phyloP scores from a whole-genome alignment of 345 rosid genomes.

The Eucalyptus marginata region DNA sequence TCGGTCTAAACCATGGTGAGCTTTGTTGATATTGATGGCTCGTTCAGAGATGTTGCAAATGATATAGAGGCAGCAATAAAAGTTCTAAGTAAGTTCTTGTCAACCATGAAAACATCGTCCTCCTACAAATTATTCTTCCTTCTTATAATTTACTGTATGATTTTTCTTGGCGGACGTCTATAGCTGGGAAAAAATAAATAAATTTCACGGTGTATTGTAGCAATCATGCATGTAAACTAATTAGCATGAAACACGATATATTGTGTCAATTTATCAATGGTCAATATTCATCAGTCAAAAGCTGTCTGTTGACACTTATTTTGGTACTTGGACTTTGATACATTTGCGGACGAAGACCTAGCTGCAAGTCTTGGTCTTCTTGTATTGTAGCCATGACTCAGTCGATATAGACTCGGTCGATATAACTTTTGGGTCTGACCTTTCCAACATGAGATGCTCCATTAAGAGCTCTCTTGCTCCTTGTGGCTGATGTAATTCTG shows the following conservation, averaged over 20 bases:
- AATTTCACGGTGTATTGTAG: not conserved
- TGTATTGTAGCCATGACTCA: not conserved
- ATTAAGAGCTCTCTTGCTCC: not conserved
- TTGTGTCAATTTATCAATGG: too few relatives aligned
- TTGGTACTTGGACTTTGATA: not conserved
- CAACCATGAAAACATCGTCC: not conserved
- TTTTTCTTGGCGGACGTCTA: not conserved
- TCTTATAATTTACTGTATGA: too few relatives aligned
- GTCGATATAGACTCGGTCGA: too few relatives aligned
- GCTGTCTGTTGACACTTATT: too few relatives aligned
- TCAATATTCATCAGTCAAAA: too few relatives aligned
- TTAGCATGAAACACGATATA: fast-evolving
- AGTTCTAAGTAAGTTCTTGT: not conserved
- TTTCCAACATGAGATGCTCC: not conserved
- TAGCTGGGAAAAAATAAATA: not conserved
- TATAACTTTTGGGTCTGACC: not conserved
- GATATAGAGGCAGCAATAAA: too few relatives aligned
- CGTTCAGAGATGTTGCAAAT: not conserved
- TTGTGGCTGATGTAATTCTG: not conserved
- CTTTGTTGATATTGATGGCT: not conserved
- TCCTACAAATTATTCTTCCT: too few relatives aligned
- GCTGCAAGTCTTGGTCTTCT: not conserved
- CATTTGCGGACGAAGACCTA: not conserved
- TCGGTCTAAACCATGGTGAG: not conserved
- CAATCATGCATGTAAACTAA: too few relatives aligned